Evolutionary conservation across 169 alveolate species (phyloP), one percentile per base, ranked within the genome.

Genomic region (Plasmodium fragile): DNA sequence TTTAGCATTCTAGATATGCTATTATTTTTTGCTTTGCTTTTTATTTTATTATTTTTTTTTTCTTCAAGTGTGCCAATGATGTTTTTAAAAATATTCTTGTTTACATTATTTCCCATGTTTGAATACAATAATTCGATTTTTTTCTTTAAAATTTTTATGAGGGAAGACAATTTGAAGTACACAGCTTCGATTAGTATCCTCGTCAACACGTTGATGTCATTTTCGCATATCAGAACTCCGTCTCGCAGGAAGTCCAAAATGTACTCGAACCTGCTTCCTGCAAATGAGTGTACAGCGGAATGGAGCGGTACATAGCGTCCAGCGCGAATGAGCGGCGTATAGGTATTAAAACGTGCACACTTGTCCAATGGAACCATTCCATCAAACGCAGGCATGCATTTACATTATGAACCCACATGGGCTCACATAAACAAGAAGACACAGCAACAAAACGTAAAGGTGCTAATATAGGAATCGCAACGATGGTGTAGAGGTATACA

Each of bases 221-320:
- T 85, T 75, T 85, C 93, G 53, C 93, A 85, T 85, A 85, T 85
- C 25, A 85, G 43, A 4, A 85, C 85, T 16, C 93, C 93, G 30
- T 85, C 93, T 32, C 93, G 36, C 25, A 85, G 59, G 18, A 85
- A 85, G 36, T 85, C 93, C 59, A 85, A 53, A 30, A 85, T 85
- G 1, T 85, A 85, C 36, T 85, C 93, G 43, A 85, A 85, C 30
- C 93, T 49, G 18, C 65, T 85, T 32, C 93, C 93, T 85, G n/a
- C 8, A 32, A 1, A 30, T n/a, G 59, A 34, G 39, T 16, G 39
- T 1, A 5, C 2, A 25, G 36, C 13, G 36, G 36, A 65, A 13
- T 3, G 32, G 70, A 18, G 39, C 11, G 10, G 8, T 10, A 22
- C n/a, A n/a, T n/a, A n/a, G n/a, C n/a, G n/a, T n/a, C n/a, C n/a